Evolutionary conservation across 148 eudicot species (phyloP), one percentile per base, ranked within the genome.

Genomic region (Dysphania ambrosioides): DNA sequence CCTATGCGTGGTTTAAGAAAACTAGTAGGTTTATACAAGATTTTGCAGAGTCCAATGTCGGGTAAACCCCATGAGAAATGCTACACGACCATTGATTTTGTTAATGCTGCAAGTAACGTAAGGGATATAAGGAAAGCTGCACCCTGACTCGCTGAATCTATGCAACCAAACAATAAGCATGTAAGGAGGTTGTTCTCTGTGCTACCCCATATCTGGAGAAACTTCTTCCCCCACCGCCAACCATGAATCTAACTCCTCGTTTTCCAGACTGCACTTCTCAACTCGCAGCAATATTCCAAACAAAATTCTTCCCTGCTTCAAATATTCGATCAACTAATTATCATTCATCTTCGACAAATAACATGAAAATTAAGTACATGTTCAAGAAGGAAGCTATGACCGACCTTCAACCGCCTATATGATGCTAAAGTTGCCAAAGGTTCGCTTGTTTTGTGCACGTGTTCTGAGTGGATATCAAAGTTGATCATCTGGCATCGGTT

Each of bases 401-500:
- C 57, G 27, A 91, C 98, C 91, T 94, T 90, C 70, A 77, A 82
- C 74, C 97, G 88, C 78, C 98, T 86, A 80, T 90, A 94, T 36
- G 96, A 82, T 51, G 98, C 97, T 75, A 94, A 85, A 80, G 97
- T 94, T 31, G 92, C 93, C 71, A 94, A 84, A 68, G 98, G 98
- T 73, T 94, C 98, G 6, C 79, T 90, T 42, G 86, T 83, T 75
- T 86, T 89, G 65, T 78, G 80, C 77, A 91, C 78, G 21, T 69
- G 72, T 66, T 89, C 93, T 36, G 77, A 86, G 66, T 83, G 77
- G 49, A 78, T 71, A 79, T 75, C 85, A 71, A 90, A 75, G 83
- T 94, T 94, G 66, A 94, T 86, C 98, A 94, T 91, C 78, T 91
- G 92, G 84, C 98, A 94, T 30, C 98, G 91, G 68, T 90, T 94